Percentiles rank a stretch among this genome's conserved stretches.
Evolutionary conservation across 371 early-diverging fungal genomes (phyloP).

Genomic region (Mortierella sp.): DNA sequence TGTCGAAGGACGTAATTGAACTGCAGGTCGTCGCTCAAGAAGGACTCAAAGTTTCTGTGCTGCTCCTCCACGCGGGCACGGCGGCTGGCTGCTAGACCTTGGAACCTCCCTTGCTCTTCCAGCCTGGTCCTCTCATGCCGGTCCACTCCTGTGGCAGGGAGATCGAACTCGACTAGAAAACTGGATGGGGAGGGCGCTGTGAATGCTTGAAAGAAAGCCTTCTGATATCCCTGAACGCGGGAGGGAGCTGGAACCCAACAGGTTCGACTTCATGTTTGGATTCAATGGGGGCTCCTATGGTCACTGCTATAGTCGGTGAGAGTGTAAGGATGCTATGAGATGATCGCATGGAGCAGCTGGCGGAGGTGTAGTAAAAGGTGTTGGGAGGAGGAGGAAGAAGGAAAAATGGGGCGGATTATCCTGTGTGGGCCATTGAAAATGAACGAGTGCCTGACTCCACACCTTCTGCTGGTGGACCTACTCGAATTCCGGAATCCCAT

Average conservation of each 20-base stretch:
- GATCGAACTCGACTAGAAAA: constrained; percentile 38
- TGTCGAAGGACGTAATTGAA: constrained; percentile 28
- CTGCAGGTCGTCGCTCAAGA: constrained; percentile 18
- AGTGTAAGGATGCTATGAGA: constrained; percentile 8
- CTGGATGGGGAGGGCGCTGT: constrained; percentile 18
- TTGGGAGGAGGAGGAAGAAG: constrained; percentile 1
- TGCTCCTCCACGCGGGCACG: constrained; percentile 21
- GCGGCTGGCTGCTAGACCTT: constrained; percentile 11
- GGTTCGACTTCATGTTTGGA: background rate
- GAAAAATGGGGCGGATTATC: background rate
- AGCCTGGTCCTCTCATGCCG: constrained; percentile 25
- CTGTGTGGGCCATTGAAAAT: no score
- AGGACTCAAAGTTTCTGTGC: constrained; percentile 17
- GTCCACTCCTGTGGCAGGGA: constrained; percentile 26
- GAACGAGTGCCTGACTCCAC: no score
- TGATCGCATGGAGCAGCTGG: constrained; percentile 3
- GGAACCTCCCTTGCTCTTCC: constrained; percentile 15
- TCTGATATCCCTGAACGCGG: background rate
- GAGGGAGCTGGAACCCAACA: background rate
- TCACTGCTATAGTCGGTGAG: constrained; percentile 15
- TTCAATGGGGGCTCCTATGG: constrained; percentile 9
- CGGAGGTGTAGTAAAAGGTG: background rate
- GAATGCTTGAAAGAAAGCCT: constrained; percentile 22
- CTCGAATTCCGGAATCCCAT: constrained; percentile 14
- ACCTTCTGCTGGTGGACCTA: no score